Base-by-base conservation (phyloP, 805 yeast genomes). In the Metschnikowia noctiluminum region DNA sequence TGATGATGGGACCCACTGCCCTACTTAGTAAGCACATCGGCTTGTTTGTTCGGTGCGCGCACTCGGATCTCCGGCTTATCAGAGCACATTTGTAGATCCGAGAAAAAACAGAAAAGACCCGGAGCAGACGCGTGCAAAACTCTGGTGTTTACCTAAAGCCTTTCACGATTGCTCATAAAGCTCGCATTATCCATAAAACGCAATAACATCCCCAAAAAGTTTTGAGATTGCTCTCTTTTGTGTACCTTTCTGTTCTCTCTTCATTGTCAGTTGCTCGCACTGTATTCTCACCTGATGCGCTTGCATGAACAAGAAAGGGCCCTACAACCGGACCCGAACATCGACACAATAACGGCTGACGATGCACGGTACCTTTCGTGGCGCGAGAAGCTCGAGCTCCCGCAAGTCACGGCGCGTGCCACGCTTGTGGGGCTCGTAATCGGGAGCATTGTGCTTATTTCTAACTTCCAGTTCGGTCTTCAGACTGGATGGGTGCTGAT, bases 401-500 rank as follows among this genome's bases (percentile, higher is more conserved):
- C 79, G 1, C 95, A 87, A 61, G 76, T 87, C 5, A 89, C 97
- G 0, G 56, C 82, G 3, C 69, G 96, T 43, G 85, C 94, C 2
- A 81, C 89, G 0, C 34, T 84, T 0, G 87, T 85, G 0, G 98
- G 98, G 0, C 69, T 92, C 27, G 57, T 71, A 1, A 89, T 92
- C n/a, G 99, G 99, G 0, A 80, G 97, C 0, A 69, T 92, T 28
- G 91, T 94, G 31, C 73, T 94, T 27, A 73, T 90, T 14, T 89
- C 97, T 4, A 92, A 92, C 66, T 94, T 94, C 69, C 98, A 92
- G 63, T 92, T 92, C 64, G 99, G 98, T 1, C 72, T 92, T 16
- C 99, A 92, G 63, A 92, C 97, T 0, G 99, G 99, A 1, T 92
- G 99, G 99, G 97, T 94, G 6, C 89, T 97, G 10, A 92, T 92